These are phyloP conservation scores for Phytophthora lateralis DNA, from an alignment of 352 stramenopile species.

Conservation along the genomic window DNA sequence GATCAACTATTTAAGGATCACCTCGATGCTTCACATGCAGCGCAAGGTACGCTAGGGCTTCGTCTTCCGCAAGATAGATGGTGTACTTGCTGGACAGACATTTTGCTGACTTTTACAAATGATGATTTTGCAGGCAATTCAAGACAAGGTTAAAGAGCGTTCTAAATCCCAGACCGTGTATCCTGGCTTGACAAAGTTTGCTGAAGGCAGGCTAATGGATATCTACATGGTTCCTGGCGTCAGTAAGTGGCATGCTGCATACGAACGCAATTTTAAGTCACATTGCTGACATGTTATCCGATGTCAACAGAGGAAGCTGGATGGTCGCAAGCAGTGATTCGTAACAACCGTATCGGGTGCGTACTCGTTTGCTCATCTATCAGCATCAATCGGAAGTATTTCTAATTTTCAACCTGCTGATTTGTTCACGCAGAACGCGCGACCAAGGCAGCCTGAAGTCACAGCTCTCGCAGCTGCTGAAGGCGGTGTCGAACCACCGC, in stretches of 20 bases:
- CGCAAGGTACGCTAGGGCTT: slow-evolving; percentile 71
- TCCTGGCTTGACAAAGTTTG: slow-evolving; percentile 70
- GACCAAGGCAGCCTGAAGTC: slow-evolving; percentile 85
- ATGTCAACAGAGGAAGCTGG: slow-evolving; percentile 74
- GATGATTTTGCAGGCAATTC: slow-evolving; percentile 59
- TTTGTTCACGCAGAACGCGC: slow-evolving; percentile 48
- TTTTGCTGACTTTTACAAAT: slow-evolving; percentile 13
- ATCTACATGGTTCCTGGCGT: slow-evolving; percentile 89
- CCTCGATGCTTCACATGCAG: slow-evolving; percentile 95
- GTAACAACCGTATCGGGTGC: slow-evolving; percentile 86
- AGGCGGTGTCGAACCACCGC: slow-evolving; percentile 93
- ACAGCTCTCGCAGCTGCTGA: slow-evolving; percentile 87
- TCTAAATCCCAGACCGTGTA: slow-evolving; percentile 80
- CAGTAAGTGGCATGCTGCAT: slow-evolving; percentile 54
- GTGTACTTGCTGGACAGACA: slow-evolving; percentile 13
- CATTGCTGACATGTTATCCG: slow-evolving; percentile 1
- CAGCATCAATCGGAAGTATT: slow-evolving; percentile 2
- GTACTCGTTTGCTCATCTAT: slow-evolving; percentile 4
- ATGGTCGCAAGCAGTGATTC: slow-evolving; percentile 84
- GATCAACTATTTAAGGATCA: slow-evolving; percentile 97
- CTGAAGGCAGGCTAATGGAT: slow-evolving; percentile 82
- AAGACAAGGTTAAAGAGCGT: slow-evolving; percentile 83
- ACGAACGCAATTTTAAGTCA: neutral
- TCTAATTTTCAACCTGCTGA: neutral
- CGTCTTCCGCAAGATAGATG: no score